Evolutionary conservation across 495 filamentous ascomycete genomes (phyloP), one percentile per base, ranked within the genome.

Genomic region (Aspergillus taichungensis): DNA sequence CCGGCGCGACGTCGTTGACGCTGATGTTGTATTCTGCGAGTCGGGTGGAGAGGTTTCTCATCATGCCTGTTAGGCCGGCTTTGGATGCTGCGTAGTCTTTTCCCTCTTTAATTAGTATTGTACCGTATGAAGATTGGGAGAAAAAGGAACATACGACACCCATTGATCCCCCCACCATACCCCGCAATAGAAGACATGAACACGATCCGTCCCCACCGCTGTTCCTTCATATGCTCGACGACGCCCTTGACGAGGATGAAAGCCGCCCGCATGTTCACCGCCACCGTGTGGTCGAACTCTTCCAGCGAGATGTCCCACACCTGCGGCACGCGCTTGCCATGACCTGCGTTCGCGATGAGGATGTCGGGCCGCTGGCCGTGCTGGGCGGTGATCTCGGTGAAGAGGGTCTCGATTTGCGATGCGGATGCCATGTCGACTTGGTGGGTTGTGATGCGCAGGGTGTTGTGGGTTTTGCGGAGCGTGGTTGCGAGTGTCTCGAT

Each of bases 1-100:
- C 83, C 0, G 84, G 84, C 10, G 83, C 80, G 3, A 88, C 80
- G 54, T 83, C 83, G 42, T 88, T 87, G 33, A 85, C 79, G 14
- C 82, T 87, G 50, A 88, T 83, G 29, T 80, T 80, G 46, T 70
- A 67, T 50, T 72, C 66, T 7, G 78, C 80, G 24, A 83, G 68
- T 40, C 77, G 74, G n/a, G 64, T 73, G 8, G 79, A 71, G 13
- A 87, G 63, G 45, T 80, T 84, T 53, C 75, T 78, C 69, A 83
- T 81, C 71, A 87, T 72, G 3, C 75, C 78, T 3, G 74, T 78
- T 41, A 87, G 53, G 63, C 83, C 41, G 62, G 78, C 67, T 76
- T 87, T 66, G 12, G 77, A 80, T 7, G 82, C 80, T 18, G 79
- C 77, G 51, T 85, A 87, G 50, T 85, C 74, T 78, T 36, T 0